Evolutionary conservation across 2,329 filamentous ascomycete species (phyloP).

Genomic region (Pyrenochaeta sp.): DNA sequence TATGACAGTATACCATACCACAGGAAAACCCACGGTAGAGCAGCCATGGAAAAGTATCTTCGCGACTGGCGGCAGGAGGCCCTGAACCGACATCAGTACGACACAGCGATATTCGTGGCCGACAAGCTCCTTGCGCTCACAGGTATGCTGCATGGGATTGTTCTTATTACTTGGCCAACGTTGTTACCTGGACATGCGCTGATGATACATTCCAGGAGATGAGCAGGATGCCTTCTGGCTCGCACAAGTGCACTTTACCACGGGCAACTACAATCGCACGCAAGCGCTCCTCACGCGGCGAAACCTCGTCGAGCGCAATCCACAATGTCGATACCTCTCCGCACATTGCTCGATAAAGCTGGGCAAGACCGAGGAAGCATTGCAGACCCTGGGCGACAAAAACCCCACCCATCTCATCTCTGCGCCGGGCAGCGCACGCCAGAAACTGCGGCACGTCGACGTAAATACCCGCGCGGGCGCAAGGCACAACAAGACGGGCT

Average conservation of each 20-base stretch:
- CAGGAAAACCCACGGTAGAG: slow-evolving; percentile 13
- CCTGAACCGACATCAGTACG: slow-evolving; percentile 93
- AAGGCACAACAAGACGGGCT: slow-evolving; percentile 52
- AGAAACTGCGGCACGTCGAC: slow-evolving; percentile 75
- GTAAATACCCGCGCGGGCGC: slow-evolving; percentile 60
- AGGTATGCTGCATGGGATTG: slow-evolving; percentile 62
- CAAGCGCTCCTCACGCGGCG: slow-evolving; percentile 85
- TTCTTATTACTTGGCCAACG: background rate
- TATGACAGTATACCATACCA: background rate
- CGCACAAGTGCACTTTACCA: slow-evolving; percentile 96
- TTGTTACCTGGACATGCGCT: slow-evolving; percentile 5
- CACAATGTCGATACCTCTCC: slow-evolving; percentile 90
- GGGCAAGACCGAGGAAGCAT: slow-evolving; percentile 85
- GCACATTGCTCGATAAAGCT: slow-evolving; percentile 96
- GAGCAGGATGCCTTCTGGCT: slow-evolving; percentile 97
- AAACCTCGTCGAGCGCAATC: slow-evolving; percentile 80
- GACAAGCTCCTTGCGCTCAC: slow-evolving; percentile 96
- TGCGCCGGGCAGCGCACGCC: slow-evolving; percentile 68
- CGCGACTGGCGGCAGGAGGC: slow-evolving; percentile 95
- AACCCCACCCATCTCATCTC: slow-evolving; percentile 90
- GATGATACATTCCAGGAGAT: slow-evolving; percentile 67
- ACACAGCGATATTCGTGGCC: slow-evolving; percentile 94
- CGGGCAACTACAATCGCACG: slow-evolving; percentile 92
- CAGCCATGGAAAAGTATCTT: slow-evolving; percentile 86
- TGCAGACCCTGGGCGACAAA: slow-evolving; percentile 85